Percentiles rank a stretch among this genome's conserved stretches.
Evolutionary conservation across 1,284 basidiomycete species (phyloP).

Genomic region (Boletus sp.): DNA sequence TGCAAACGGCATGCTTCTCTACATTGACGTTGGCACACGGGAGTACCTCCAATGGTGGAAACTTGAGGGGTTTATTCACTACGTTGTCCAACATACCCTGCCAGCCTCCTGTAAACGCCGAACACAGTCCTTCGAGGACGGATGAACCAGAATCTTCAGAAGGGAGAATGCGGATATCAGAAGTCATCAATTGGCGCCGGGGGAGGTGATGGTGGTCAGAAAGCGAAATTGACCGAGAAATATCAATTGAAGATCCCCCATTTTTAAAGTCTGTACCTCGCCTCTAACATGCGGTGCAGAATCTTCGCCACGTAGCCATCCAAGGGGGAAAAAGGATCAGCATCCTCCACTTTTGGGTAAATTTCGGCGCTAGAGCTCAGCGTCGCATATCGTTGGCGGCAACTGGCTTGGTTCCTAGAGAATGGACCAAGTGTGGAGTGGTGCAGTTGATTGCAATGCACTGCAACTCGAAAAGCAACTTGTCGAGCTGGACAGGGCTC

Average conservation of each 20-base stretch:
- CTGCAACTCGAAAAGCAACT: no score
- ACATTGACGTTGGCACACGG: conserved; percentile 28
- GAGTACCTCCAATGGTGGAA: conserved; percentile 24
- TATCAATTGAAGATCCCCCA: neutral
- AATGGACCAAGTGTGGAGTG: neutral
- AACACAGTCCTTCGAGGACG: conserved; percentile 7
- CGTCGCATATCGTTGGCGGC: neutral
- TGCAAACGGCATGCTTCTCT: conserved; percentile 20
- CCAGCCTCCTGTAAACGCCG: conserved; percentile 13
- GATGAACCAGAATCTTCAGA: conserved; percentile 13
- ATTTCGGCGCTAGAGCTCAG: neutral
- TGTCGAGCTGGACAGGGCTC: no score
- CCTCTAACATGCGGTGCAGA: conserved; percentile 15
- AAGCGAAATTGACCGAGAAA: neutral
- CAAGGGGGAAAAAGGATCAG: conserved; percentile 16
- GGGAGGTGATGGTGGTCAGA: neutral
- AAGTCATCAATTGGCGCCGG: conserved; percentile 12
- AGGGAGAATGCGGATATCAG: conserved; percentile 19
- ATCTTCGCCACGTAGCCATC: neutral
- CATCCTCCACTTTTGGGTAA: conserved; percentile 11
- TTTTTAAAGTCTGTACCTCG: conserved; percentile 14
- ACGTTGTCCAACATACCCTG: conserved; percentile 11
- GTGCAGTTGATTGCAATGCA: neutral
- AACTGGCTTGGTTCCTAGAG: neutral
- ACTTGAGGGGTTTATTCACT: conserved; percentile 9